These are phyloP conservation scores for Cystobasidiaceae sp. DNA, from an alignment of 1,284 basidiomycete species.

Conservation along the genomic window DNA sequence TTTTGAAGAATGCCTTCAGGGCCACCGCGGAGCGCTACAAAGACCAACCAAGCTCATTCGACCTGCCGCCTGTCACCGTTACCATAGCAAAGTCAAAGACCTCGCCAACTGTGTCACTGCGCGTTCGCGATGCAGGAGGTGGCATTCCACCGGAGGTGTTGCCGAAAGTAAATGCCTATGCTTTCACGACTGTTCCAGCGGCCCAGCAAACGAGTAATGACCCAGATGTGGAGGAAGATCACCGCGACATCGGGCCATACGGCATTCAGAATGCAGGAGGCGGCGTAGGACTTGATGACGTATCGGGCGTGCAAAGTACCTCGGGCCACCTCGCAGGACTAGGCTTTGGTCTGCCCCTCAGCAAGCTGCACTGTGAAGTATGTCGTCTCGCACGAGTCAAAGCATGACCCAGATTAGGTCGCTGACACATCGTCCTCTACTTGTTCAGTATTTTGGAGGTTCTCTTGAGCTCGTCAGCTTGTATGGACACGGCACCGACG, in stretches of 20 bases:
- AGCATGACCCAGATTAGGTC: background rate
- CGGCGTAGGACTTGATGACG: constrained; percentile 9
- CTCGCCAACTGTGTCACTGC: constrained; percentile 50
- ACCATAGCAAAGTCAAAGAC: constrained; percentile 21
- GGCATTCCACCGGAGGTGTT: constrained; percentile 70
- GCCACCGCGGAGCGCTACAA: constrained; percentile 73
- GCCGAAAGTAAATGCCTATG: constrained; percentile 76
- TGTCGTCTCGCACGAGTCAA: background rate
- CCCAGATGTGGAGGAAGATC: background rate
- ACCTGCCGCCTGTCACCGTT: constrained; percentile 69
- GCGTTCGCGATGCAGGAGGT: constrained; percentile 76
- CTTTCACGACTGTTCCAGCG: constrained; percentile 68
- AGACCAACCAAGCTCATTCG: constrained; percentile 59
- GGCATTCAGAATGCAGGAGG: constrained; percentile 23
- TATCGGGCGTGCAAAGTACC: constrained; percentile 17
- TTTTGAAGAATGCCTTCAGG: constrained; percentile 60
- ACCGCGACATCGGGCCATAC: constrained; percentile 23
- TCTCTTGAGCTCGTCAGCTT: constrained; percentile 68
- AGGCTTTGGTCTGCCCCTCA: constrained; percentile 26
- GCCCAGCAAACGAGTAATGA: constrained; percentile 38
- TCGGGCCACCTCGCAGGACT: constrained; percentile 28
- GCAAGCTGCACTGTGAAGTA: constrained; percentile 30
- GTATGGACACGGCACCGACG: constrained; percentile 77
- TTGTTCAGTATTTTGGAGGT: constrained; percentile 66
- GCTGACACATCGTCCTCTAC: constrained; percentile 28